phyloP scores from a whole-genome alignment of 169 alveolate genomes.

The Cyclospora cayetanensis region DNA sequence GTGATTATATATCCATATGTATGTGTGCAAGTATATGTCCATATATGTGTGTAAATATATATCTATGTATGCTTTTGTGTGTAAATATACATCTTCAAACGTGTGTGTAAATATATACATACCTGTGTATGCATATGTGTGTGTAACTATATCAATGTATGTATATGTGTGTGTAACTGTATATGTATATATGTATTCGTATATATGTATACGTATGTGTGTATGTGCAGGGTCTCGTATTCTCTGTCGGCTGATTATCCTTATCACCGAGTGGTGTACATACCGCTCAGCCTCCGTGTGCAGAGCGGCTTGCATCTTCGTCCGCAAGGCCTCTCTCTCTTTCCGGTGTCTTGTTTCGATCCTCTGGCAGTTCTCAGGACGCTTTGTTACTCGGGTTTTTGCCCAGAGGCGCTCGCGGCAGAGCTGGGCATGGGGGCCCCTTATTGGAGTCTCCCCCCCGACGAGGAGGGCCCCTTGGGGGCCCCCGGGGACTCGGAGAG shows the following conservation, averaged over 20 bases:
- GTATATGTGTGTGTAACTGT: too few relatives aligned
- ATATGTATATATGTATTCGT: background rate
- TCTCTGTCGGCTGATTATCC: background rate
- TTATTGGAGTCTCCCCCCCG: too few relatives aligned
- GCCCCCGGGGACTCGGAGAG: constrained; percentile 13
- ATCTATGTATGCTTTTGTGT: background rate
- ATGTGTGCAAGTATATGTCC: background rate
- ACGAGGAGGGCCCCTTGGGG: constrained; percentile 15
- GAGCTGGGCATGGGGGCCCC: background rate
- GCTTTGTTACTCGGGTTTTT: background rate
- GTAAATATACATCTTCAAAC: too few relatives aligned
- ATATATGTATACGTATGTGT: too few relatives aligned
- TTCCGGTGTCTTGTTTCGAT: constrained; percentile 15
- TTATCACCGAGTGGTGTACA: background rate
- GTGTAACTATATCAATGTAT: background rate
- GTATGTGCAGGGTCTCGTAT: constrained; percentile 6
- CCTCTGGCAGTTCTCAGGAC: constrained; percentile 1
- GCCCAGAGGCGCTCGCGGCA: background rate
- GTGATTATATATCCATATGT: background rate
- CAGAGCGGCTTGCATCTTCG: constrained; percentile 62
- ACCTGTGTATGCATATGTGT: background rate
- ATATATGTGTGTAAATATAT: background rate
- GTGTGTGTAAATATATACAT: background rate
- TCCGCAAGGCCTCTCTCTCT: constrained; percentile 13
- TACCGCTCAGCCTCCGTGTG: constrained; percentile 44